Evolutionary conservation across 805 yeast species (phyloP), one percentile per base, ranked within the genome.

Genomic region (Candida pseudoglaebosa): DNA sequence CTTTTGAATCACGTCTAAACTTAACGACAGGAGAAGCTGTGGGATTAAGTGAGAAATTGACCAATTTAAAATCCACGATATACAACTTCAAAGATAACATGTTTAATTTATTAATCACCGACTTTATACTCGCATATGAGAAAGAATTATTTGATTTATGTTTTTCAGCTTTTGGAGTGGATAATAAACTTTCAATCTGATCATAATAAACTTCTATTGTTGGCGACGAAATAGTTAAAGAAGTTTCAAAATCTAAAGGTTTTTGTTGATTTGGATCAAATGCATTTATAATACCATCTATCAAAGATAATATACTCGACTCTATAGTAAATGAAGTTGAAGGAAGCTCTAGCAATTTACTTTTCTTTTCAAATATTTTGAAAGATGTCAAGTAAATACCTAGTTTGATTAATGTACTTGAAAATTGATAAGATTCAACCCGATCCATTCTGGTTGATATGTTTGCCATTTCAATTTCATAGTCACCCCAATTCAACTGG

Each of bases 181-280:
- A 31, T 21, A 48, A 33, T 15, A 56, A 36, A 10, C 34, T 36
- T 6, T 56, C 56, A 12, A 64, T 37, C 42, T 69, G 73, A 42
- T 68, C 73, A 26, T 61, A 60, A 41, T 61, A 68, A 20, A 67
- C 41, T 40, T 60, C 61, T 19, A 69, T 36, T 2, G 55, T 54
- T 2, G 73, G 72, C 32, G 54, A 55, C 1, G 71, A 59, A 17
- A 68, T 36, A 16, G 51, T 57, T 21, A 62, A 24, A 6, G 44
- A 33, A 16, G 45, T 30, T 6, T 48, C 44, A n/a, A 41, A 40
- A 26, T 48, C 43, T n/a, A 47, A 34, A 16, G 30, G 32, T 9
- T 24, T 37, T 15, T 29, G 33, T 3, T 45, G 35, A 3, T 33
- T 32, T 1, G 50, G 31, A 14, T 39, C 24, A 17, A 34, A 36